Evolutionary conservation across 2,329 filamentous ascomycete species (phyloP).

Genomic region (Botryotinia narcissicola): DNA sequence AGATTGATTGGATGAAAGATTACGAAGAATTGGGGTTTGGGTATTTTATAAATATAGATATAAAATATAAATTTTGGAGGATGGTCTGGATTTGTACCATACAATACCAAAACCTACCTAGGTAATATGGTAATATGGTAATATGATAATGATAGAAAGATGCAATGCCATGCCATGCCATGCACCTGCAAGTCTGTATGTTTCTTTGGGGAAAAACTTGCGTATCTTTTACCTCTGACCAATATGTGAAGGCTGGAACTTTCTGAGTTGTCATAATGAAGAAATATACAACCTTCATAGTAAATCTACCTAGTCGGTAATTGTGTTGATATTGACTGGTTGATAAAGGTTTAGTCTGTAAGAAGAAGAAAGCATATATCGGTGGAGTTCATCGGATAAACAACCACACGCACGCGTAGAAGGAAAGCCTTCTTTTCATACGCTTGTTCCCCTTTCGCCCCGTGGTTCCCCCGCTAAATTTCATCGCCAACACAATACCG

Average conservation of each 20-base stretch:
- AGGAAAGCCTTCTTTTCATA: not conserved
- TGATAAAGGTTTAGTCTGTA: not conserved
- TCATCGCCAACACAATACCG: not conserved
- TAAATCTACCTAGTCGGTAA: no score
- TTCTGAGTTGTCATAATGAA: slow-evolving; percentile 6
- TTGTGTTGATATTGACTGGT: not conserved
- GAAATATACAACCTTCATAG: not conserved
- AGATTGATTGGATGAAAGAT: not conserved
- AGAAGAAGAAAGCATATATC: not conserved
- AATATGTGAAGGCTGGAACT: no score
- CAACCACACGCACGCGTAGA: not conserved
- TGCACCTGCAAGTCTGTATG: not conserved
- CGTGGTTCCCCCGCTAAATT: not conserved
- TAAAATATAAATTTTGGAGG: no score
- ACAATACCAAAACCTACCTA: not conserved
- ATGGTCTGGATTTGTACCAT: not conserved
- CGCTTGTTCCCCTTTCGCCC: not conserved
- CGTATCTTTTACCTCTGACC: not conserved
- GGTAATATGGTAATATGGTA: no score
- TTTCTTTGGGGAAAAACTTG: not conserved
- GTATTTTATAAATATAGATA: not conserved
- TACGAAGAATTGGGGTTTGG: not conserved
- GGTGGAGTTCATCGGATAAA: not conserved
- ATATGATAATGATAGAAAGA: not conserved
- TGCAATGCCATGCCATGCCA: not conserved